Conservation (phyloP, 176 grass and related monocot species). For the Cenchrus purpureus region DNA sequence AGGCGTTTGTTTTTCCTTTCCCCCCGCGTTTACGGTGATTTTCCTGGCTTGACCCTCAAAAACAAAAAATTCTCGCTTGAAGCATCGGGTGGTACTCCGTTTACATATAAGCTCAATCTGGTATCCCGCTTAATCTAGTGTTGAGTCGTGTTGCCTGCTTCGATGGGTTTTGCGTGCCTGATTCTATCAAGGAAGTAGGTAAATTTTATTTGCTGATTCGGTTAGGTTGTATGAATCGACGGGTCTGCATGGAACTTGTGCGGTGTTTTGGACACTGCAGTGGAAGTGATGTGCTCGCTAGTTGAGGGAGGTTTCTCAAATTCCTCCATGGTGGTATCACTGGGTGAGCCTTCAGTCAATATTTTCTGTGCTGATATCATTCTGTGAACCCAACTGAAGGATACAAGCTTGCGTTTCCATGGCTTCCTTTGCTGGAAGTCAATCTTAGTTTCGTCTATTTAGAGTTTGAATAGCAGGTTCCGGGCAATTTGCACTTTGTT, state of each 20-base stretch:
- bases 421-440: neutral
- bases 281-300: neutral
- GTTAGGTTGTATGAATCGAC: neutral
- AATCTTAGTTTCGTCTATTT: neutral
- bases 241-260: neutral
- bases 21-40: neutral
- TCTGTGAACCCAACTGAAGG: neutral
- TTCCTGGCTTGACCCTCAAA: neutral
- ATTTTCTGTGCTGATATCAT: neutral
- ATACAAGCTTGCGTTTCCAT: neutral
- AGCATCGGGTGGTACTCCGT: slow-evolving; percentile 8
- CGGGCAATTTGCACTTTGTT: neutral
- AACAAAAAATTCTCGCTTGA: neutral
- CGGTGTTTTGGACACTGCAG: neutral
- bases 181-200: neutral
- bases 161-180: neutral
- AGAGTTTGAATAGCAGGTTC: neutral
- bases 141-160: neutral
- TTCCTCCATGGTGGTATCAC: neutral
- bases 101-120: neutral
- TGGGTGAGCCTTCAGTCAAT: neutral
- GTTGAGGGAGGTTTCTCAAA: neutral
- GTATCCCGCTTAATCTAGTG: neutral
- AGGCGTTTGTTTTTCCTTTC: neutral
- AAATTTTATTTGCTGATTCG: neutral